Percentiles rank a stretch among this genome's conserved stretches.
These are phyloP conservation scores for Eucalyptus leucophloia DNA, from an alignment of 345 rosid species.

Conservation along the genomic window DNA sequence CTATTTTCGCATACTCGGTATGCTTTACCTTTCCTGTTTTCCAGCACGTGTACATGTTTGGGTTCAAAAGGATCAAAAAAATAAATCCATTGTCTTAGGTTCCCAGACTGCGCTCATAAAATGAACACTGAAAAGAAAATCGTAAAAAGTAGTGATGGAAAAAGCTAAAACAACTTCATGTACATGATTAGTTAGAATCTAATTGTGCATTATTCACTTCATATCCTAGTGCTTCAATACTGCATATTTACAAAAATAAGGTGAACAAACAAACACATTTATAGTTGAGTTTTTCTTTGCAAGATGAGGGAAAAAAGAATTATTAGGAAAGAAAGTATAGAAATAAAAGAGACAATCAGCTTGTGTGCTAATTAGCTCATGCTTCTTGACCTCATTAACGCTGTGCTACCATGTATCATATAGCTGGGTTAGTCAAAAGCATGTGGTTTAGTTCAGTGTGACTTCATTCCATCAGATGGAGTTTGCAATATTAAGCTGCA, in stretches of 20 bases:
- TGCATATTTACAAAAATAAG: background rate
- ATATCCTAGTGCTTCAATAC: background rate
- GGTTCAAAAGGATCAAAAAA: background rate
- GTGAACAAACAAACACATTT: background rate
- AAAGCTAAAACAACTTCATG: background rate
- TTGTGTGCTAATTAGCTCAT: background rate
- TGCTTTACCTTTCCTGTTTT: background rate
- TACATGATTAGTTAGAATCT: background rate
- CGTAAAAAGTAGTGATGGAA: background rate
- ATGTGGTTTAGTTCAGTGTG: background rate
- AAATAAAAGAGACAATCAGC: background rate
- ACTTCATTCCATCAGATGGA: background rate
- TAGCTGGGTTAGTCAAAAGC: background rate
- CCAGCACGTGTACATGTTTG: background rate
- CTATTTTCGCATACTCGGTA: conserved; percentile 89
- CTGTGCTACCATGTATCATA: background rate
- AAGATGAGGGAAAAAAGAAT: background rate
- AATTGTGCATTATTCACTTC: background rate
- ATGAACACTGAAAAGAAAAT: background rate
- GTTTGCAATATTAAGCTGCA: background rate
- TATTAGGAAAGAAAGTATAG: background rate
- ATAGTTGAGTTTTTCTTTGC: background rate
- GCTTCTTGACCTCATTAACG: background rate
- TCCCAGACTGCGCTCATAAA: background rate
- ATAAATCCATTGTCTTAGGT: background rate